phyloP scores from a whole-genome alignment of 2,329 filamentous ascomycete species.

The Penicillium freii region DNA sequence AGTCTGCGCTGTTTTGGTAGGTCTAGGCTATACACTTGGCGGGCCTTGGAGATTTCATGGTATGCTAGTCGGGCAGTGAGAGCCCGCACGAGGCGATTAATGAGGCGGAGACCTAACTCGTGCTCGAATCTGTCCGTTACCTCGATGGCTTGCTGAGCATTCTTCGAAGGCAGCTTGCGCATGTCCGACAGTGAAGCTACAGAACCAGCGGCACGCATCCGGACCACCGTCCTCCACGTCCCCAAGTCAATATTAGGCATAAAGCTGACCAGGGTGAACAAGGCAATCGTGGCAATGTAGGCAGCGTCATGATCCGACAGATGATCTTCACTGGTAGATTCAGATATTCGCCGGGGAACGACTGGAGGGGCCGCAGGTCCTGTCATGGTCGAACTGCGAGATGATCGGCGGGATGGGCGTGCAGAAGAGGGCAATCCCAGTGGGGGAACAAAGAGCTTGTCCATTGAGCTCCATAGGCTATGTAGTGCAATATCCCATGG shows the following conservation, averaged over 20 bases:
- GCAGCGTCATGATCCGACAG: slow-evolving; percentile 41
- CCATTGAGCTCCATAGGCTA: slow-evolving; percentile 43
- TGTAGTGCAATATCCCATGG: slow-evolving; percentile 44
- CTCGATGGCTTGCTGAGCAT: slow-evolving; percentile 34
- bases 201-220: slow-evolving; percentile 42
- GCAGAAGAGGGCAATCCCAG: slow-evolving; percentile 34
- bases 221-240: slow-evolving; percentile 43
- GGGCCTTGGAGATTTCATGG: slow-evolving; percentile 47
- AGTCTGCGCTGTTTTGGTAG: slow-evolving; percentile 28
- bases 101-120: slow-evolving; percentile 51
- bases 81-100: slow-evolving; percentile 50
- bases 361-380: slow-evolving; percentile 20
- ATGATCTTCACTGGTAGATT: slow-evolving; percentile 31
- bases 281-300: slow-evolving; percentile 37
- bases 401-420: slow-evolving; percentile 33
- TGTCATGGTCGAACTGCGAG: slow-evolving; percentile 28
- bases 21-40: slow-evolving; percentile 30
- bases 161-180: slow-evolving; percentile 31
- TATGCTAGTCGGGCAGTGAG: slow-evolving; percentile 52
- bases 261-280: slow-evolving; percentile 40
- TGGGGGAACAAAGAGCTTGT: slow-evolving; percentile 41
- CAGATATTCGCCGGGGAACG: slow-evolving; percentile 28
- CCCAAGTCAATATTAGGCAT: slow-evolving; percentile 37
- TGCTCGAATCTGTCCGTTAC: slow-evolving; percentile 50
- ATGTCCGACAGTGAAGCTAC: slow-evolving; percentile 41